A percentile compares a stretch with the other conserved stretches of the same genome.
Conservation (phyloP, 345 rosid species). For the Stellera chamaejasme region DNA sequence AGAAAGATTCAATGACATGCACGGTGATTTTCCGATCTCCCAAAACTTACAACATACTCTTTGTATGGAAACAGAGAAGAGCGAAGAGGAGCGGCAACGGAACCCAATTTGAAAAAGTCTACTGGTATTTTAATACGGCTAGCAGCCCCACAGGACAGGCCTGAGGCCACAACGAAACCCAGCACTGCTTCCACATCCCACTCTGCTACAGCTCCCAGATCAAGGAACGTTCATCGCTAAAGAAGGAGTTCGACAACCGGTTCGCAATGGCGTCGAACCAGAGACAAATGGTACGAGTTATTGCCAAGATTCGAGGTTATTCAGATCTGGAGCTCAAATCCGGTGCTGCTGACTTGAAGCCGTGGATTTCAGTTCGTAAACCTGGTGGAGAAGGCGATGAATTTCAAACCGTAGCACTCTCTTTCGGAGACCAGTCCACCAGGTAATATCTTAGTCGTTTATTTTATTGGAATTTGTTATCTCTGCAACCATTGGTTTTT, state of each 20-base stretch:
- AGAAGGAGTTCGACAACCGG: background rate
- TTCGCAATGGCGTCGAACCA: background rate
- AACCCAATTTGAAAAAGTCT: conserved; percentile 12
- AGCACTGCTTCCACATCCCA: background rate
- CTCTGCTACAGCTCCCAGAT: background rate
- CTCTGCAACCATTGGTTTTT: too few species aligned
- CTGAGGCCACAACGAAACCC: background rate
- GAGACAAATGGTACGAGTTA: conserved; percentile 34
- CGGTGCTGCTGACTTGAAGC: background rate
- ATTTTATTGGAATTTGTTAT: background rate
- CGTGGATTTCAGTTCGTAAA: conserved; percentile 32
- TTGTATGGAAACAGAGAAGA: too few species aligned
- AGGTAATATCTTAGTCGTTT: conserved; percentile 19
- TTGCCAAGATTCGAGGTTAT: conserved; percentile 48
- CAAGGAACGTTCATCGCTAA: background rate
- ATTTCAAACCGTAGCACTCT: conserved; percentile 33
- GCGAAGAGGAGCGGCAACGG: too few species aligned
- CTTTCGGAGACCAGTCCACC: conserved; percentile 34
- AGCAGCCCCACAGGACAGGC: background rate
- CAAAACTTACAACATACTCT: too few species aligned
- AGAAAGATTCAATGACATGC: too few species aligned
- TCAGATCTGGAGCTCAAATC: conserved; percentile 20
- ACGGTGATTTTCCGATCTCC: too few species aligned
- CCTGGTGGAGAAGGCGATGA: conserved; percentile 28
- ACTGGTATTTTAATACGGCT: conserved; percentile 12